Percentiles rank a stretch among this genome's conserved stretches.
These are phyloP conservation scores for Pestalotiopsis sp. DNA, from an alignment of 2,329 filamentous ascomycete genomes.

Conservation along the genomic window DNA sequence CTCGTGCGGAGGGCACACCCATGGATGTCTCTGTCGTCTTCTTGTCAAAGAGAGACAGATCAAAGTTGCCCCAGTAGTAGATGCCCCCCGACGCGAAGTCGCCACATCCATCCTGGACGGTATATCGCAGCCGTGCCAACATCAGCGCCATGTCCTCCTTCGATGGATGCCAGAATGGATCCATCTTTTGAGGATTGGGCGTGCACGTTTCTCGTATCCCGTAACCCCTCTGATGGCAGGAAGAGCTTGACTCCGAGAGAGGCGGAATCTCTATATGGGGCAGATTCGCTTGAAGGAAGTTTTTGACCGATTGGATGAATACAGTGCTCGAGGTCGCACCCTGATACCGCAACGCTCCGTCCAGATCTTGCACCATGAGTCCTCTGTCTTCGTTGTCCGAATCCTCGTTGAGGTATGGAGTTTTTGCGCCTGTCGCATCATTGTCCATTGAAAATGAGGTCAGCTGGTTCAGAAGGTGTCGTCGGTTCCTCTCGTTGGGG, in stretches of 20 bases:
- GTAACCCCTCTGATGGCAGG: slow-evolving; percentile 46
- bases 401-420: neutral
- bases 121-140: slow-evolving; percentile 42
- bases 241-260: slow-evolving; percentile 32
- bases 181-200: slow-evolving; percentile 37
- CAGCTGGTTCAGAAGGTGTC: slow-evolving; percentile 33
- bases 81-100: slow-evolving; percentile 47
- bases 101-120: slow-evolving; percentile 48
- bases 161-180: slow-evolving; percentile 42
- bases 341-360: slow-evolving; percentile 47
- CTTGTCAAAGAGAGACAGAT: slow-evolving; percentile 24
- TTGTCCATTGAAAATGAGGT: slow-evolving; percentile 5
- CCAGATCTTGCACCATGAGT: slow-evolving; percentile 44
- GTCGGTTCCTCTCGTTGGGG: slow-evolving; percentile 37
- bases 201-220: slow-evolving; percentile 50
- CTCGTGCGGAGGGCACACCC: slow-evolving; percentile 29
- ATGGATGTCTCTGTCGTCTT: slow-evolving; percentile 15
- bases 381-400: slow-evolving; percentile 35
- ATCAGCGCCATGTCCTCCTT: slow-evolving; percentile 39
- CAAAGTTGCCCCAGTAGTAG: slow-evolving; percentile 49
- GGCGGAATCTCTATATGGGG: slow-evolving; percentile 16
- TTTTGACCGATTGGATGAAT: slow-evolving; percentile 52
- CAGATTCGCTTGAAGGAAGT: slow-evolving; percentile 44
- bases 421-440: slow-evolving; percentile 14
- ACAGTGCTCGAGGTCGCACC: slow-evolving; percentile 53